Evolutionary conservation across 2,329 filamentous ascomycete species (phyloP), one percentile per base, ranked within the genome.

Genomic region (Tolypocladium cylindrosporum): DNA sequence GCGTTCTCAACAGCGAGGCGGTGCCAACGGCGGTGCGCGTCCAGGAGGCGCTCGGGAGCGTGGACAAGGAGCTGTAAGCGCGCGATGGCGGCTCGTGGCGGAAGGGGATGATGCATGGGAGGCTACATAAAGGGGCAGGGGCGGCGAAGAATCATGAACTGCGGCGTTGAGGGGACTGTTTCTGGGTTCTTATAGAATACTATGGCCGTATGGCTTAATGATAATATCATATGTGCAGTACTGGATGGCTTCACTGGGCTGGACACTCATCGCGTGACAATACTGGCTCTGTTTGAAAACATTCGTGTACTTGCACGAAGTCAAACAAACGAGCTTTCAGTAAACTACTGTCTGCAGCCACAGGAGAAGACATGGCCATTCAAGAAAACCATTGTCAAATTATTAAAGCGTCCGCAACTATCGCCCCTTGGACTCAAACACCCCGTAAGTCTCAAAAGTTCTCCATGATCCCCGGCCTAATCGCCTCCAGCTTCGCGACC

Each of bases 51-150:
- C 61, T 65, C 16, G 64, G 66, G 58, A 63, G 64, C 2, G 61
- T 67, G 24, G 62, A 67, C 55, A 71, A 68, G 65, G 74, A 75
- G 62, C 63, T 76, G 60, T 75, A 52, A 19, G 31, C 48, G 31
- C 48, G 31, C 31, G 24, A 13, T 37, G 48, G 19, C 31, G 48
- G 10, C 48, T 19, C 8, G 10, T 9, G 48, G 31, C 21, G 48
- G 61, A 66, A 36, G 1, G 8, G 27, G 24, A 11, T 27, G 16
- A 8, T n/a, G 21, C 45, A 8, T 21, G 31, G 19, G 11, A 8
- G 19, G 13, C 4, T 41, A 16, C 13, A 50, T 39, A 36, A 36
- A 42, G 39, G 7, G 21, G 27, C 11, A 27, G 19, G 3, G 48
- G 9, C 3, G 19, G 31, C 11, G 31, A 52, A 37, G 48, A 52